Evolutionary conservation across 176 grass and related monocot genomes (phyloP).

Genomic region (Rhynchospora pubera): DNA sequence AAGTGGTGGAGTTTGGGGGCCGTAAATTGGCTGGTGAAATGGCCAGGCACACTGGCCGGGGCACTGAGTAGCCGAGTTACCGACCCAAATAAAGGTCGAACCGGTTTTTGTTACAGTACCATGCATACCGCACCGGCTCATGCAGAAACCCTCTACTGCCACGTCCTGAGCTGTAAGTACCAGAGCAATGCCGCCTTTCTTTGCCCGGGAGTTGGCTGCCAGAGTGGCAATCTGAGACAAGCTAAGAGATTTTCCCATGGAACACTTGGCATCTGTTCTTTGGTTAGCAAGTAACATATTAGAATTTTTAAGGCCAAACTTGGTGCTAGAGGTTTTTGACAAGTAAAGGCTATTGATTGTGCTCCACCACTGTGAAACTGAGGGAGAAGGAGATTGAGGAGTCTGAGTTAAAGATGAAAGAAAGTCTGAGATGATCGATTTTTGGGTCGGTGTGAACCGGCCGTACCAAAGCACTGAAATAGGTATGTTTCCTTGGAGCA

Average conservation of each 20-base stretch:
- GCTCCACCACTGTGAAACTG: slow-evolving; percentile 24
- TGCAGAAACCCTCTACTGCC: slow-evolving; percentile 30
- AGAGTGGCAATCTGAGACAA: slow-evolving; percentile 3
- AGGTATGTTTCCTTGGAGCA: slow-evolving; percentile 19
- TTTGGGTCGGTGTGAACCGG: slow-evolving; percentile 17
- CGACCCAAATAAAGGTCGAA: slow-evolving; percentile 28
- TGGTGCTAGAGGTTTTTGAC: slow-evolving; percentile 4
- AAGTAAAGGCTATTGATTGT: slow-evolving; percentile 17
- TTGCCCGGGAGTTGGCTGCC: neutral
- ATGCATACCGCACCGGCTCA: slow-evolving; percentile 17
- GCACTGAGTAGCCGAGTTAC: slow-evolving; percentile 26
- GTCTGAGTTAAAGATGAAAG: slow-evolving; percentile 16
- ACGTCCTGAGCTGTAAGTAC: slow-evolving; percentile 21
- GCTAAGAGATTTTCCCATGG: slow-evolving; percentile 20
- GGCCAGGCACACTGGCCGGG: slow-evolving; percentile 32
- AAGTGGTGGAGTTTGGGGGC: slow-evolving; percentile 23
- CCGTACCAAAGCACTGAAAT: slow-evolving; percentile 32
- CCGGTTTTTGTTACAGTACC: neutral
- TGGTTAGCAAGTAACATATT: neutral
- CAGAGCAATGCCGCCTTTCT: neutral
- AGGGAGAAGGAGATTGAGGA: neutral
- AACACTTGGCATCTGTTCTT: slow-evolving; percentile 2
- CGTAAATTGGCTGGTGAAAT: slow-evolving; percentile 29
- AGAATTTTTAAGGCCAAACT: neutral
- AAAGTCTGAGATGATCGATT: slow-evolving; percentile 31